These are phyloP conservation scores for Neltuma alba DNA, from an alignment of 306 rosid genomes.

Conservation along the genomic window DNA sequence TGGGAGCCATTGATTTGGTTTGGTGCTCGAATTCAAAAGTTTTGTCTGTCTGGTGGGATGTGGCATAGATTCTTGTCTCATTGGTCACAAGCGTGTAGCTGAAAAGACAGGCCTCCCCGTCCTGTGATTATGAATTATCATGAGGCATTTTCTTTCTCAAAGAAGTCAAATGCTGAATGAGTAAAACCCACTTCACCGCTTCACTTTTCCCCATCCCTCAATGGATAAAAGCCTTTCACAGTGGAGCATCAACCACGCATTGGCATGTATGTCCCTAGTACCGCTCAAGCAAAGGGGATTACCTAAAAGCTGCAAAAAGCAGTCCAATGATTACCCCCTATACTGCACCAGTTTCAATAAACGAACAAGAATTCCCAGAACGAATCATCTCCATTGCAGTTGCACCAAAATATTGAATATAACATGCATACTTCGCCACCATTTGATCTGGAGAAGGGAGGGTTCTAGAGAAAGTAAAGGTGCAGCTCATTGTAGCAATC, in stretches of 20 bases:
- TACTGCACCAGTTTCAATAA: neutral
- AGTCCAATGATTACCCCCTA: neutral
- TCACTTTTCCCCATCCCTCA: neutral
- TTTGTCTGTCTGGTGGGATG: constrained; percentile 16
- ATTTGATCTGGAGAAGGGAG: neutral
- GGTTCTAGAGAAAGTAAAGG: neutral
- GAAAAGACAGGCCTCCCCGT: constrained; percentile 27
- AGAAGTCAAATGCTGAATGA: constrained; percentile 34
- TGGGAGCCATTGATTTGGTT: constrained; percentile 34
- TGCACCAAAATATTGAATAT: neutral
- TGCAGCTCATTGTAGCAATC: neutral
- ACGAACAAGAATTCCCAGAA: neutral
- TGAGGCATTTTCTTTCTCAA: neutral
- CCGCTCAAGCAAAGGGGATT: neutral
- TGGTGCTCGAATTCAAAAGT: constrained; percentile 35
- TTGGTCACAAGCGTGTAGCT: constrained; percentile 13
- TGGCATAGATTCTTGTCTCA: constrained; percentile 24
- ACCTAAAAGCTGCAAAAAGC: constrained; percentile 17
- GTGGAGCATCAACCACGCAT: constrained; percentile 6
- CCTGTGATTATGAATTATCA: neutral
- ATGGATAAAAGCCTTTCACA: constrained; percentile 13
- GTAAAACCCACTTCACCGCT: constrained; percentile 12
- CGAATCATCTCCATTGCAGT: neutral
- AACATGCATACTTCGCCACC: neutral
- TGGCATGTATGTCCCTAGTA: neutral